phyloP scores from a whole-genome alignment of 2,329 filamentous ascomycete genomes.

The Calonectria pauciramosa region DNA sequence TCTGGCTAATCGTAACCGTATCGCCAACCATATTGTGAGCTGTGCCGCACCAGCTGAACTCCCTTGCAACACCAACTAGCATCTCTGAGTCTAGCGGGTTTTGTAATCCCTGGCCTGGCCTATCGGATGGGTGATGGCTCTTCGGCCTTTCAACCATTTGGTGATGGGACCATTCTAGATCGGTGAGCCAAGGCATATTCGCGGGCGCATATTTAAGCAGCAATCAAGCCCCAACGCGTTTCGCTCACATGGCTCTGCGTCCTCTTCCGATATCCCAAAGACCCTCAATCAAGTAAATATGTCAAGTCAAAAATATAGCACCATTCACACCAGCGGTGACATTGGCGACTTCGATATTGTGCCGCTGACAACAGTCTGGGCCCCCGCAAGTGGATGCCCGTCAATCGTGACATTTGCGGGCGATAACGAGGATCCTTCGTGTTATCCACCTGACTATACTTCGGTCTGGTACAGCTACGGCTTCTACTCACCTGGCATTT shows the following conservation, averaged over 20 bases:
- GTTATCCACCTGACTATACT: background rate
- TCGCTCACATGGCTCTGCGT: background rate
- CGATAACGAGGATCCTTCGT: background rate
- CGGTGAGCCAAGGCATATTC: background rate
- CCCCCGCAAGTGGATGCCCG: background rate
- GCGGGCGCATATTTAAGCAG: background rate
- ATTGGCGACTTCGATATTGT: background rate
- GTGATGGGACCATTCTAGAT: background rate
- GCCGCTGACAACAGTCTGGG: background rate
- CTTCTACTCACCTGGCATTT: background rate
- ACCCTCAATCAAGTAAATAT: background rate
- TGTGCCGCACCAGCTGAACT: constrained; percentile 6
- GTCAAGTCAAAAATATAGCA: background rate
- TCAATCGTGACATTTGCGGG: constrained; percentile 1
- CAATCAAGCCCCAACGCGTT: background rate
- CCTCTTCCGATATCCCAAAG: background rate
- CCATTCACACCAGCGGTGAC: background rate
- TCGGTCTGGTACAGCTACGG: constrained; percentile 1
- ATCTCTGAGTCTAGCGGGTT: background rate
- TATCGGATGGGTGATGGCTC: background rate
- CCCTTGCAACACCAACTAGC: background rate
- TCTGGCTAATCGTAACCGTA: background rate
- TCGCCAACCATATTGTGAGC: background rate
- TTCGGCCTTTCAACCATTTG: background rate
- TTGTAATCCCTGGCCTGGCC: background rate